These are phyloP conservation scores for Paramecium tetraurelia DNA, from an alignment of 73 alveolate genomes.

Conservation along the genomic window DNA sequence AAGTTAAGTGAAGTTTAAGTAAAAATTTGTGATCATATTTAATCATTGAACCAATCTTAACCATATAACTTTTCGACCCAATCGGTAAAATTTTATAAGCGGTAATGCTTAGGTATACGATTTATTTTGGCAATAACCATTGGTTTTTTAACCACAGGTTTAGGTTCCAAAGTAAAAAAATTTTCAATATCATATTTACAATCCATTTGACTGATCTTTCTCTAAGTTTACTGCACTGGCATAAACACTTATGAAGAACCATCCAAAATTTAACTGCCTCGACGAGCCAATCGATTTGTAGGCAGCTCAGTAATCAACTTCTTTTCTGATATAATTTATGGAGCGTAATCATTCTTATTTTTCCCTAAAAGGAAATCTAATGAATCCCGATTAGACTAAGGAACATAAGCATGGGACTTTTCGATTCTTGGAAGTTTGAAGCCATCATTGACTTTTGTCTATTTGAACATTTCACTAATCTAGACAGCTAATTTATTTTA, in stretches of 20 bases:
- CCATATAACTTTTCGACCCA: background rate
- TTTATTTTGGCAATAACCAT: background rate
- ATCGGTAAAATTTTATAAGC: background rate
- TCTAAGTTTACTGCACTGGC: background rate
- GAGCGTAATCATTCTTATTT: background rate
- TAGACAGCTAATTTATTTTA: background rate
- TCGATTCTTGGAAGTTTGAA: background rate
- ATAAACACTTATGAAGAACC: background rate
- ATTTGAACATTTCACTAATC: background rate
- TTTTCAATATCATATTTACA: background rate
- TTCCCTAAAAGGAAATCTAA: background rate
- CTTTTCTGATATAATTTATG: background rate
- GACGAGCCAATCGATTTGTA: background rate
- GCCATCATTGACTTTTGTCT: background rate
- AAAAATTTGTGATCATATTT: conserved; percentile 16
- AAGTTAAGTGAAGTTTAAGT: conserved; percentile 9
- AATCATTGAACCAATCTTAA: background rate
- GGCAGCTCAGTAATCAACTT: background rate
- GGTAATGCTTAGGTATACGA: background rate
- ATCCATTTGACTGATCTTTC: conserved; percentile 8
- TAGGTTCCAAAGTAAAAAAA: conserved; percentile 8
- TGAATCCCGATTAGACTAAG: background rate
- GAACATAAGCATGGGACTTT: background rate
- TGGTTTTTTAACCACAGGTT: background rate
- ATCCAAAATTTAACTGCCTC: background rate